These are phyloP conservation scores for Medicago arabica DNA, from an alignment of 306 rosid genomes.

Conservation along the genomic window DNA sequence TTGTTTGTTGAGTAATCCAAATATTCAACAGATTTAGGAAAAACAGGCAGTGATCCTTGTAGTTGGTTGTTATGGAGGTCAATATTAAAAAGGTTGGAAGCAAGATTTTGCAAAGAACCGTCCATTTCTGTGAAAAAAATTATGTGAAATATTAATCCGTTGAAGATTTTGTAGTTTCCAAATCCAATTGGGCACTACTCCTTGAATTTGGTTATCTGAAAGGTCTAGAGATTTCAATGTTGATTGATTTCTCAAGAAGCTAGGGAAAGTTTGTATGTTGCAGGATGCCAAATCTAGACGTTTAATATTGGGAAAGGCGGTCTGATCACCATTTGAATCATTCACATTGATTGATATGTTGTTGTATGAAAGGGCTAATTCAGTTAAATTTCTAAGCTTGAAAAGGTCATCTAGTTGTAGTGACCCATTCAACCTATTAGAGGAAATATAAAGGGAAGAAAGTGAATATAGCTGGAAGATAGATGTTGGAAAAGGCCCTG, in stretches of 20 bases:
- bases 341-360: slow-evolving; percentile 20
- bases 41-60: background rate
- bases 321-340: fast-evolving
- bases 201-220: slow-evolving; percentile 49
- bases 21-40: background rate
- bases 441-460: background rate
- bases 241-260: slow-evolving; percentile 45
- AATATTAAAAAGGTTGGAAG: background rate
- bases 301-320: background rate
- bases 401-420: background rate
- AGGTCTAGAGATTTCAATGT: background rate
- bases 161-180: slow-evolving; percentile 6
- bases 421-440: background rate
- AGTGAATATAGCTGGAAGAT: slow-evolving; percentile 44
- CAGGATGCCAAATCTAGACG: slow-evolving; percentile 45
- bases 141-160: slow-evolving; percentile 52
- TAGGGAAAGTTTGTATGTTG: slow-evolving; percentile 51
- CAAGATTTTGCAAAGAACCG: background rate
- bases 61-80: background rate
- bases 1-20: background rate
- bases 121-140: background rate
- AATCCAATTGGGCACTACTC: slow-evolving; percentile 58
- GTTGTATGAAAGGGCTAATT: slow-evolving; percentile 58
- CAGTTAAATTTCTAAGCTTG: slow-evolving; percentile 30
- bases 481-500: slow-evolving; percentile 45